phyloP scores from a whole-genome alignment of 1,139 yeast genomes.

The Ogataea hybrid region DNA sequence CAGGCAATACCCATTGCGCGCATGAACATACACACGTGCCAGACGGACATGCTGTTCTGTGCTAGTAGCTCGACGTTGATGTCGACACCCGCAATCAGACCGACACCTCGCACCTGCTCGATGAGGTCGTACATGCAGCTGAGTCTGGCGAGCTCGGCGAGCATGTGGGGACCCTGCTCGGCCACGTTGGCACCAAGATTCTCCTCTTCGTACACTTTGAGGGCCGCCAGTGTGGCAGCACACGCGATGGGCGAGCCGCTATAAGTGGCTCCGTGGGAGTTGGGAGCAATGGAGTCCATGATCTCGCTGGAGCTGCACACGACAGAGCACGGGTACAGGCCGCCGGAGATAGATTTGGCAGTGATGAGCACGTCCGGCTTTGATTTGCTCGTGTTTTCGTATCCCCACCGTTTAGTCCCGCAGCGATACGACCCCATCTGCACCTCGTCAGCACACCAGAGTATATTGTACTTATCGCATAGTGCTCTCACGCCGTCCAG shows the following conservation, averaged over 20 bases:
- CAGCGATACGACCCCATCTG: constrained; percentile 30
- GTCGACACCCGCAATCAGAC: constrained; percentile 25
- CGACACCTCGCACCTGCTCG: constrained; percentile 29
- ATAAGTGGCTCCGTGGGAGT: constrained; percentile 37
- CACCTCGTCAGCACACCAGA: constrained; percentile 33
- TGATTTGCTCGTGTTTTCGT: constrained; percentile 22
- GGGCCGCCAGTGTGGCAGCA: constrained; percentile 32
- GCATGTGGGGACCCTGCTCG: constrained; percentile 25
- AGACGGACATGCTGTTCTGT: constrained; percentile 15
- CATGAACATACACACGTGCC: constrained; percentile 28
- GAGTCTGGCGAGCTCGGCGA: constrained; percentile 22
- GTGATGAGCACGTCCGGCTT: constrained; percentile 29
- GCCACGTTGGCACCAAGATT: constrained; percentile 27
- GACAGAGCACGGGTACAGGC: constrained; percentile 27
- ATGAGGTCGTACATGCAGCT: constrained; percentile 22
- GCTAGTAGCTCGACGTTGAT: constrained; percentile 13
- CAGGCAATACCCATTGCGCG: constrained; percentile 26
- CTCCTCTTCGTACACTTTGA: constrained; percentile 30
- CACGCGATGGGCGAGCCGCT: constrained; percentile 39
- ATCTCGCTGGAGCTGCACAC: constrained; percentile 26
- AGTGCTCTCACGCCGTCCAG: constrained; percentile 31
- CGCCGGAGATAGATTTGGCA: constrained; percentile 32
- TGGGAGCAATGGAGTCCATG: constrained; percentile 25
- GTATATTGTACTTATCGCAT: constrained; percentile 31
- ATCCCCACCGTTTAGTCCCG: constrained; percentile 26